phyloP scores from a whole-genome alignment of 768 basidiomycete genomes.

The Mrakia hoshinonis region DNA sequence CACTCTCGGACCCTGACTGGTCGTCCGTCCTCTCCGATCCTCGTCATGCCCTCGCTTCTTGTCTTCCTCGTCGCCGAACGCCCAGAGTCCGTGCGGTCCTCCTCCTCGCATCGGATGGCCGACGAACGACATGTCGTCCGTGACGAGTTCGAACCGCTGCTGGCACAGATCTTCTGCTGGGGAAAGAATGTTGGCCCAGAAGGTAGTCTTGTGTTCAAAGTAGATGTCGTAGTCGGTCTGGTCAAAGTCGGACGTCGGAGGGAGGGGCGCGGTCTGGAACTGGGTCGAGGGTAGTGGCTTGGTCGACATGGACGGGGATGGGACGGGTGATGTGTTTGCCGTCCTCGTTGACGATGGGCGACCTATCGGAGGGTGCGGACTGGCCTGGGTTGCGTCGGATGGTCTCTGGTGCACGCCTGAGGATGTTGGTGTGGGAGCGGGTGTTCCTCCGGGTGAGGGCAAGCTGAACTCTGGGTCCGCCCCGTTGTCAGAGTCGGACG shows the following conservation, averaged over 20 bases:
- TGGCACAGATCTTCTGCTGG: conserved; percentile 73
- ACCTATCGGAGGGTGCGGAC: background rate
- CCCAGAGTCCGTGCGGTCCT: conserved; percentile 27
- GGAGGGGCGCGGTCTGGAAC: background rate
- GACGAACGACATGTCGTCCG: conserved; percentile 84
- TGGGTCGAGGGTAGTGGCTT: background rate
- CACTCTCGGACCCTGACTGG: background rate
- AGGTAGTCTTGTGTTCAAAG: conserved; percentile 72
- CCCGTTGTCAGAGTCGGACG: background rate
- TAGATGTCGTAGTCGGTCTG: conserved; percentile 42
- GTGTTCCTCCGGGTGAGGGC: background rate
- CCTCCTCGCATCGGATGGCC: conserved; percentile 74
- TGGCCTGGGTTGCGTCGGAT: background rate
- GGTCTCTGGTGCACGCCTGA: background rate
- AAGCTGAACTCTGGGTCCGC: background rate
- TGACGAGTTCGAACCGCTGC: conserved; percentile 83
- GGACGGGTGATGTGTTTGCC: background rate
- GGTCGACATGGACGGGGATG: conserved; percentile 3
- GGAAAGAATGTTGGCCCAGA: conserved; percentile 70
- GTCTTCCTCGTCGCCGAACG: conserved; percentile 9
- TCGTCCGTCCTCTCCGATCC: background rate
- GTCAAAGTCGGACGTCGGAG: background rate
- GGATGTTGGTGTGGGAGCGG: background rate
- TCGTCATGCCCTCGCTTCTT: background rate
- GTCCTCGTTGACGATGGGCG: background rate